Evolutionary conservation across 2,329 filamentous ascomycete species (phyloP).

Genomic region (Raffaelea deltoideospora): DNA sequence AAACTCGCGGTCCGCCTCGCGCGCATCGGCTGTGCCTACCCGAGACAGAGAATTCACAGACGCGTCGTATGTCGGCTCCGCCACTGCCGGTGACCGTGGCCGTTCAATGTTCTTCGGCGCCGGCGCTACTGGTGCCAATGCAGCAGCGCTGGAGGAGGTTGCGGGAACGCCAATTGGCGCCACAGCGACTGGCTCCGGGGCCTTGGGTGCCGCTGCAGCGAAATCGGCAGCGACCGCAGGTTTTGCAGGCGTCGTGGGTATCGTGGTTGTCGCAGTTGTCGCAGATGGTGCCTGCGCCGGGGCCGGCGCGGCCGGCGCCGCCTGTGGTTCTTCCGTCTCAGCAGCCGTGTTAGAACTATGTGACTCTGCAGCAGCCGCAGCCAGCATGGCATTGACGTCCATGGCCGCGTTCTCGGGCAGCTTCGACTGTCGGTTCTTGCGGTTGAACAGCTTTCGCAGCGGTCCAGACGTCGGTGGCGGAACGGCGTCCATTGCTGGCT

Average conservation of each 20-base stretch:
- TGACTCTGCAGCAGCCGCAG: conserved; percentile 11
- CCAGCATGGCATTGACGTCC: conserved; percentile 36
- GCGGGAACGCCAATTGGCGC: conserved; percentile 1
- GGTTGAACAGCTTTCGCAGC: conserved; percentile 50
- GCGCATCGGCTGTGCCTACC: conserved; percentile 42
- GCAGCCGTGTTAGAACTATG: conserved; percentile 10
- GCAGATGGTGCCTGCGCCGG: not conserved
- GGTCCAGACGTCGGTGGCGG: conserved; percentile 19
- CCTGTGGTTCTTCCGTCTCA: no score
- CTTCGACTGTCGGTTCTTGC: conserved; percentile 46
- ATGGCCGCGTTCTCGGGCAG: conserved; percentile 35
- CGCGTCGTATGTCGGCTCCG: conserved; percentile 26
- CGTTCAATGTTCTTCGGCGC: conserved; percentile 1
- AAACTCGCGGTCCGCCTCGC: conserved; percentile 45
- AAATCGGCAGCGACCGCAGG: not conserved
- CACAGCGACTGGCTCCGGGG: not conserved
- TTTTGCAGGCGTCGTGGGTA: not conserved
- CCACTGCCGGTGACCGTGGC: conserved; percentile 10
- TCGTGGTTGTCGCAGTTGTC: not conserved
- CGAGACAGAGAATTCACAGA: conserved; percentile 37
- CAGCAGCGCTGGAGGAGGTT: conserved; percentile 11
- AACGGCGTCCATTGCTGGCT: no score
- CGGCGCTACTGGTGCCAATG: conserved; percentile 8
- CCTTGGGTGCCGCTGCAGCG: not conserved
- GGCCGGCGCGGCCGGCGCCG: no score